phyloP scores from a whole-genome alignment of 163 green algal species.

The Scenedesmus sp. region DNA sequence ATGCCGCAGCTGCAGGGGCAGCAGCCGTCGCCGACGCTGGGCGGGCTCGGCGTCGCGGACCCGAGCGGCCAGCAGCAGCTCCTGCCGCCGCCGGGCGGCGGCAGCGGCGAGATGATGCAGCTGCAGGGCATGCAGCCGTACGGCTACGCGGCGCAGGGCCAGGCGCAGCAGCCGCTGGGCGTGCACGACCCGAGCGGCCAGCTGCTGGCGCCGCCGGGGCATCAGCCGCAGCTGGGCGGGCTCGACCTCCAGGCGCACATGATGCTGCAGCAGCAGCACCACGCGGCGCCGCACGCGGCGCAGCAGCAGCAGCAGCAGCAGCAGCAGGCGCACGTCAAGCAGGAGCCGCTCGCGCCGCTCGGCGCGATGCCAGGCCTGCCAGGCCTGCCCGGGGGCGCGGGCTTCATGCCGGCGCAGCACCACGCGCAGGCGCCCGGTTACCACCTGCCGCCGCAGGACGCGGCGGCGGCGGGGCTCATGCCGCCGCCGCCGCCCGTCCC shows the following conservation, averaged over 20 bases:
- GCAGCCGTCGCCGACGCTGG: no score
- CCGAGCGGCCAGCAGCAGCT: no score
- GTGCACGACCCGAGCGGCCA: not conserved
- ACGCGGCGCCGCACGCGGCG: constrained; percentile 9
- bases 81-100: no score
- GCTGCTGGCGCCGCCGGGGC: no score
- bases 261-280: constrained; percentile 8
- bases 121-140: constrained; percentile 1
- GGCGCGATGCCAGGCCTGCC: no score
- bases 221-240: no score
- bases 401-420: constrained; percentile 2
- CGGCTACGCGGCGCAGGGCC: constrained; percentile 11
- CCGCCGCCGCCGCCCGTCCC: constrained; percentile 8
- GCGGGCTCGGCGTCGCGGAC: no score
- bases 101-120: constrained; percentile 15
- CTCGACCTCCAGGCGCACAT: constrained; percentile 26
- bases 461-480: not conserved
- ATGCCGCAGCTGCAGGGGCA: no score
- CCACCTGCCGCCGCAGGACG: no score
- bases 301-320: constrained; percentile 36
- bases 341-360: not conserved
- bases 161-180: constrained; percentile 23
- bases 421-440: not conserved
- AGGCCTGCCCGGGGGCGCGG: no score
- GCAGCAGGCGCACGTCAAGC: constrained; percentile 12